Evolutionary conservation across 2,329 filamentous ascomycete species (phyloP), one percentile per base, ranked within the genome.

Genomic region (Macrophomina tecta): DNA sequence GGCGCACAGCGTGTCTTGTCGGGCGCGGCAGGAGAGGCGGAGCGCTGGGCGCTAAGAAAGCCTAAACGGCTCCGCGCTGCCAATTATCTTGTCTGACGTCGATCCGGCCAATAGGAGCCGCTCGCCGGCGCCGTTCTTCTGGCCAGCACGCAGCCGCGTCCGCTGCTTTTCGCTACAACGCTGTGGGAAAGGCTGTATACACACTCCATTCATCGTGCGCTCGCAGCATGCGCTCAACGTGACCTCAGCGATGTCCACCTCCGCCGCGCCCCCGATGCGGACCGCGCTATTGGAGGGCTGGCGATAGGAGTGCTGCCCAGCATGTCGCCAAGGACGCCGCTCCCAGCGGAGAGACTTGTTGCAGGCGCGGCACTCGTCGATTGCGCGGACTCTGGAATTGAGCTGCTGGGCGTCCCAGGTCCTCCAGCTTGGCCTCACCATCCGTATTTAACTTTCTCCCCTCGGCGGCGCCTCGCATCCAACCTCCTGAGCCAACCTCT

Each of bases 1-100:
- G 58, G 42, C 30, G 32, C 42, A 48, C 58, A 62, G 58, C 58
- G 30, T 14, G 30, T 62, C 58, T 62, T 62, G 58, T 62, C 58
- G 32, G 52, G 42, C 58, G 58, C 40, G 58, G 58, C 58, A 62
- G 58, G 58, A 62, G 58, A 49, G 45, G 58, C 58, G 42, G 58
- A 62, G 58, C 52, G 23, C 58, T 62, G 42, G 58, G 58, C 58
- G 58, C 58, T 49, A 49, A 49, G 58, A 36, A 49, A 49, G 40
- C 42, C 56, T 48, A 48, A 46, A 60, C 56, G 56, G 40, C 18
- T 51, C 30, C 30, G 51, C 32, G 51, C 51, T 53, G 51, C 52
- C 58, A 62, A 62, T 48, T 36, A 16, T 23, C 58, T 60, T 60
- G 55, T 60, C 38, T 60, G 55, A 60, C 55, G 55, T 16, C 36